Percentiles rank a stretch among this genome's conserved stretches.
Conservation (phyloP, 2,329 filamentous ascomycete genomes). For the Penicillium griseofulvum region DNA sequence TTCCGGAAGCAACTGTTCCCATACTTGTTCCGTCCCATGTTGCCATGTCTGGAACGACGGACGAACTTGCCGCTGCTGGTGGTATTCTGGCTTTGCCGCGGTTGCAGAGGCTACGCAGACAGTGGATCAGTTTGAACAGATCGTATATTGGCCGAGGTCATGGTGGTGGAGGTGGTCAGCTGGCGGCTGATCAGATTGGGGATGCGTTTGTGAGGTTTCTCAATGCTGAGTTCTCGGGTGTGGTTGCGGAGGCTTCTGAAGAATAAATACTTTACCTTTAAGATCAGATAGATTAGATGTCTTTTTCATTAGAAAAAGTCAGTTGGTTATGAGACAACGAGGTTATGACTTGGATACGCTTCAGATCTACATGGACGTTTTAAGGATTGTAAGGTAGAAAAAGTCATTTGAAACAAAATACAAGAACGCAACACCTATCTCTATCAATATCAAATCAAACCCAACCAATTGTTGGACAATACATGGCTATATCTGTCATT, state of each 20-base stretch:
- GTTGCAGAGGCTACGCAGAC: slow-evolving; percentile 44
- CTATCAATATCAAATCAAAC: slow-evolving; percentile 4
- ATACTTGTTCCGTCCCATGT: slow-evolving; percentile 42
- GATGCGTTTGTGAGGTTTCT: slow-evolving; percentile 49
- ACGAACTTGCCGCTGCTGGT: slow-evolving; percentile 43
- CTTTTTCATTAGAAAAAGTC: not conserved
- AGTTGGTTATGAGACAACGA: slow-evolving; percentile 2
- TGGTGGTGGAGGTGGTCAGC: slow-evolving; percentile 32
- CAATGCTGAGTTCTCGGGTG: slow-evolving; percentile 43
- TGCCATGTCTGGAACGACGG: slow-evolving; percentile 38
- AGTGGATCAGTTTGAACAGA: slow-evolving; percentile 49
- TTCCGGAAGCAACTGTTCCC: slow-evolving; percentile 30
- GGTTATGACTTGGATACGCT: slow-evolving; percentile 2
- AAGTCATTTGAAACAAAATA: not conserved
- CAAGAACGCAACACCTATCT: slow-evolving; percentile 1
- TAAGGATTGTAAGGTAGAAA: not conserved
- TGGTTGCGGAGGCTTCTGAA: slow-evolving; percentile 14
- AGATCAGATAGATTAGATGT: slow-evolving; percentile 1
- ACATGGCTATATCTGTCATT: slow-evolving; percentile 1
- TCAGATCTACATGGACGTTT: not conserved
- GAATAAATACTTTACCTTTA: not conserved
- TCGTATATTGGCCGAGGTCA: slow-evolving; percentile 39
- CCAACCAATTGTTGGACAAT: slow-evolving; percentile 3
- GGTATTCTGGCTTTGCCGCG: slow-evolving; percentile 42
- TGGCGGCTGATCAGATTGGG: slow-evolving; percentile 37